Percentiles rank a stretch among this genome's conserved stretches.
These are phyloP conservation scores for Rusavskia elegans DNA, from an alignment of 495 filamentous ascomycete genomes.

Conservation along the genomic window DNA sequence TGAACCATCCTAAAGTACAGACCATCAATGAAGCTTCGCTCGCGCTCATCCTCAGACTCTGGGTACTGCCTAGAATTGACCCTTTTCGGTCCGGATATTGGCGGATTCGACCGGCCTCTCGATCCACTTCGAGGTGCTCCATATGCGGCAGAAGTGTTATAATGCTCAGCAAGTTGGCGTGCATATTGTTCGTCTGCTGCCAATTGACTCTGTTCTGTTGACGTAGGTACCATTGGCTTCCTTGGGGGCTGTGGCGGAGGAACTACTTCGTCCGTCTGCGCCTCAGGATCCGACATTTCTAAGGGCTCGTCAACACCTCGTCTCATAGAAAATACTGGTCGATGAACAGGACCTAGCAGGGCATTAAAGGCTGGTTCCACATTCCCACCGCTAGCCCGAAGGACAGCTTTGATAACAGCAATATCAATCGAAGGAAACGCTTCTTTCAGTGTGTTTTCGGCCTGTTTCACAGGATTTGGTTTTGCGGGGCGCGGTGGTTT, in stretches of 20 bases:
- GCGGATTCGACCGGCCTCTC: conserved; percentile 11
- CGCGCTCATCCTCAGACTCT: conserved; percentile 41
- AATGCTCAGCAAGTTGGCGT: conserved; percentile 83
- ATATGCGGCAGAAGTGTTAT: conserved; percentile 44
- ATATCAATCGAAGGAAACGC: conserved; percentile 79
- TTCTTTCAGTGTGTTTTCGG: conserved; percentile 78
- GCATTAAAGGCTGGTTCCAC: conserved; percentile 96
- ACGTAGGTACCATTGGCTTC: conserved; percentile 24
- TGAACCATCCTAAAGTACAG: conserved; percentile 1
- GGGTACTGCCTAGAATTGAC: conserved; percentile 19
- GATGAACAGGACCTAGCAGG: conserved; percentile 47
- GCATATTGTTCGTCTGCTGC: conserved; percentile 90
- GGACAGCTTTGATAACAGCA: conserved; percentile 71
- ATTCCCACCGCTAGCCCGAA: conserved; percentile 69
- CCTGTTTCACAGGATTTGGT: conserved; percentile 65
- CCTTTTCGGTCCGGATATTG: conserved; percentile 5
- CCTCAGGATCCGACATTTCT: conserved; percentile 92
- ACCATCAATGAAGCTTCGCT: conserved; percentile 85
- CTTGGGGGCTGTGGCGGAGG: conserved; percentile 49
- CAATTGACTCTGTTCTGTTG: conserved; percentile 58
- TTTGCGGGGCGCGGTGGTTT: conserved; percentile 81
- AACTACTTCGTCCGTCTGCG: conserved; percentile 44
- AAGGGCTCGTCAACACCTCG: background rate
- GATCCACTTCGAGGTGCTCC: conserved; percentile 30
- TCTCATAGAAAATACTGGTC: background rate